Percentiles rank a stretch among this genome's conserved stretches.
phyloP scores from a whole-genome alignment of 352 stramenopile species.

The Phytophthora chlamydospora region DNA sequence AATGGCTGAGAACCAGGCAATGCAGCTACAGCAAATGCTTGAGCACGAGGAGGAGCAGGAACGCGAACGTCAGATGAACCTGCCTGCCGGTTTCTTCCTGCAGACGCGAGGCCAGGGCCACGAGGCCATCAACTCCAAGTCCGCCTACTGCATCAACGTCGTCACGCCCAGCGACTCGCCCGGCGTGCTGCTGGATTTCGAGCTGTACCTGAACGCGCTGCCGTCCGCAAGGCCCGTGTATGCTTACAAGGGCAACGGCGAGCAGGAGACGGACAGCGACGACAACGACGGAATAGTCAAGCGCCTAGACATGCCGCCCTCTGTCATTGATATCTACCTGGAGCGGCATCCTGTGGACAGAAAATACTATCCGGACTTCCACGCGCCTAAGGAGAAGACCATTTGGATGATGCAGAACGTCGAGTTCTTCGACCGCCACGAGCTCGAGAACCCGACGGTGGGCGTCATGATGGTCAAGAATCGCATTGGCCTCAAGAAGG shows the following conservation, averaged over 20 bases:
- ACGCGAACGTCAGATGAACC: conserved; percentile 31
- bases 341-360: conserved; percentile 73
- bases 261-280: conserved; percentile 32
- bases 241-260: conserved; percentile 40
- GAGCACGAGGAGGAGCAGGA: conserved; percentile 28
- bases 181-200: conserved; percentile 69
- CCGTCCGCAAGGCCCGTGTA: conserved; percentile 71
- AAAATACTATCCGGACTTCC: conserved; percentile 71
- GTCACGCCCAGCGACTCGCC: conserved; percentile 64
- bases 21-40: conserved; percentile 8
- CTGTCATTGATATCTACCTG: conserved; percentile 83
- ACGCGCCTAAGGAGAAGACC: conserved; percentile 63
- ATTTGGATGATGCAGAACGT: conserved; percentile 91
- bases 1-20: conserved; percentile 17
- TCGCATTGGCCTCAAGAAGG: conserved; percentile 79
- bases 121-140: conserved; percentile 59
- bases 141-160: conserved; percentile 83
- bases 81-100: conserved; percentile 70
- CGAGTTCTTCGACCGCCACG: conserved; percentile 85
- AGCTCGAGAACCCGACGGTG: conserved; percentile 67
- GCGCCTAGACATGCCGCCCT: conserved; percentile 59
- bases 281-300: conserved; percentile 14
- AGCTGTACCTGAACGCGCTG: conserved; percentile 74
- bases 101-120: conserved; percentile 76
- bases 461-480: conserved; percentile 89